Evolutionary conservation across 2,329 filamentous ascomycete genomes (phyloP).

Genomic region (Septoria linicola): DNA sequence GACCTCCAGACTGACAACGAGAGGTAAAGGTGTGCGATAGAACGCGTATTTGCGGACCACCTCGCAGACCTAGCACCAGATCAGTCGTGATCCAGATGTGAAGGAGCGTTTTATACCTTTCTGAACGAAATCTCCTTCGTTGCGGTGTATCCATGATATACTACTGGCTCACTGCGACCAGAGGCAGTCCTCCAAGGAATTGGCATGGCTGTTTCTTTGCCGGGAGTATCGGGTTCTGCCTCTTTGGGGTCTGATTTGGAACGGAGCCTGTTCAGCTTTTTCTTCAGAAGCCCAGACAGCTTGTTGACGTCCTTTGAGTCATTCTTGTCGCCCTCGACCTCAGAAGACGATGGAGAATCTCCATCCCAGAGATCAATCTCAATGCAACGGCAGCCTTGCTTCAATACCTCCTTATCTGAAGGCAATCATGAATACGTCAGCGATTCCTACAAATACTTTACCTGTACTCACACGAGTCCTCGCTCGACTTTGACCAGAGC

Average conservation of each 20-base stretch:
- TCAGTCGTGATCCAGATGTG: background rate
- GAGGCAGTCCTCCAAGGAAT: conserved; percentile 33
- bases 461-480: conserved; percentile 61
- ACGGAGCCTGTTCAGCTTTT: conserved; percentile 30
- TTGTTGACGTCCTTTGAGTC: conserved; percentile 38
- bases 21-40: conserved; percentile 54
- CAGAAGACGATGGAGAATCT: conserved; percentile 45
- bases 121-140: conserved; percentile 85
- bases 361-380: conserved; percentile 97
- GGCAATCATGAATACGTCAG: too few species aligned
- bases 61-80: conserved; percentile 8
- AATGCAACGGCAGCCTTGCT: conserved; percentile 79
- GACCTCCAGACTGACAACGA: conserved; percentile 91
- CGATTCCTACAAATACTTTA: too few species aligned
- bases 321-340: conserved; percentile 29
- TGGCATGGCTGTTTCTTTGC: conserved; percentile 26
- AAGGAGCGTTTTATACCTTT: conserved; percentile 63
- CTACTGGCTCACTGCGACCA: conserved; percentile 33
- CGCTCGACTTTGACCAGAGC: conserved; percentile 71
- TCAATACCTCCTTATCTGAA: conserved; percentile 62
- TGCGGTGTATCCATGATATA: conserved; percentile 63
- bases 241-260: conserved; percentile 23
- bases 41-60: conserved; percentile 9
- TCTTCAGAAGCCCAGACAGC: conserved; percentile 33
- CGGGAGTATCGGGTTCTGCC: conserved; percentile 16